A percentile compares a stretch with the other conserved stretches of the same genome.
Evolutionary conservation across 2,329 filamentous ascomycete genomes (phyloP).

Genomic region (Drechslera avenae): DNA sequence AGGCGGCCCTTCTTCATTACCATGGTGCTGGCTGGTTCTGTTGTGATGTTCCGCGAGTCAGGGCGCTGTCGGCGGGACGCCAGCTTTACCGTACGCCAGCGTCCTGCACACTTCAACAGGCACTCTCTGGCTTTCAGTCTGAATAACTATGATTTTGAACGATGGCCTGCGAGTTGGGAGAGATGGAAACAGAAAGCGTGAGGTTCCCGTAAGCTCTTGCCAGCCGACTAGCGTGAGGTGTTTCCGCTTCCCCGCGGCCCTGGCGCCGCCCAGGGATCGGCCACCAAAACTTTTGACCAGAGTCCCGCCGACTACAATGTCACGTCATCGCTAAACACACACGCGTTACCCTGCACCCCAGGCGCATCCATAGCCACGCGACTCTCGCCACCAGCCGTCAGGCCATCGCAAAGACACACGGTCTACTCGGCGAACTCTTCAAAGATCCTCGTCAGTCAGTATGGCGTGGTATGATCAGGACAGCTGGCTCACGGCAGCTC

Average conservation of each 20-base stretch:
- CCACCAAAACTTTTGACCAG: conserved; percentile 18
- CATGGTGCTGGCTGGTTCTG: background rate
- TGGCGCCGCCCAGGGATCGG: conserved; percentile 12
- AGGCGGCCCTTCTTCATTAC: conserved; percentile 28
- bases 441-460: background rate
- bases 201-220: conserved; percentile 41
- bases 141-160: background rate
- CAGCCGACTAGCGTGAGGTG: conserved; percentile 15
- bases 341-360: background rate
- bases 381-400: background rate
- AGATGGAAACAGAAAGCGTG: conserved; percentile 14
- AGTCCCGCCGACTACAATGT: conserved; percentile 13
- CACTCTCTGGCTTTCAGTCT: too few relatives aligned
- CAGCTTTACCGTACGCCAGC: conserved; percentile 3
- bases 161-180: background rate
- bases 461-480: conserved; percentile 49
- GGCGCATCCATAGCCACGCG: background rate
- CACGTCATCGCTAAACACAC: conserved; percentile 26
- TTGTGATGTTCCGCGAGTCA: conserved; percentile 19
- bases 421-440: background rate
- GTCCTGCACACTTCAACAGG: background rate
- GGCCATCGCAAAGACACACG: background rate
- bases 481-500: conserved; percentile 54
- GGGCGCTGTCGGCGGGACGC: background rate
- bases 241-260: conserved; percentile 22